Base-by-base conservation (phyloP, 2,329 filamentous ascomycete genomes). In the Septoria linicola region DNA sequence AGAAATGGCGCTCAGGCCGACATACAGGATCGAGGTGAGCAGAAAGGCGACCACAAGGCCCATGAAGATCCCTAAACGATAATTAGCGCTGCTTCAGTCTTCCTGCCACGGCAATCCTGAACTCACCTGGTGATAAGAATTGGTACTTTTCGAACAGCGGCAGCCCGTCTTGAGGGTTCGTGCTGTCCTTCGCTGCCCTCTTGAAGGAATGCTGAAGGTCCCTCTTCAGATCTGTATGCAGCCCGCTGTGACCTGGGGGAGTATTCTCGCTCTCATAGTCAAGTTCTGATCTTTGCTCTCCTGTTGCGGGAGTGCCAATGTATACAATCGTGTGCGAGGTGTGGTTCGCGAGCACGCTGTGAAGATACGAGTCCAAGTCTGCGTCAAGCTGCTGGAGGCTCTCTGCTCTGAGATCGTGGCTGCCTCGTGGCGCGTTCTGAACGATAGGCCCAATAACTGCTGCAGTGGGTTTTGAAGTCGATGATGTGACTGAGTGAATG, bases 131-230 rank as follows among this genome's bases (percentile, higher is more conserved):
- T 8, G 86, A 92, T 61, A 99, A 87, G 74, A 91, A 97, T 68
- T 96, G 87, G 70, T 99, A 99, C 70, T 88, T 90, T 72, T 95
- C 87, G 64, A 99, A 97, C 36, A 95, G 72, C 3, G 82, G 77
- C 23, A 77, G 69, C 30, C 70, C 76, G 11, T 60, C 59, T 39
- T 69, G 62, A 10, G 47, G 55, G 53, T 51, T 65, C 47, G 41
- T 54, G 41, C 34, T 54, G 36, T 36, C 42, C 48, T 16, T 44
- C 14, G 47, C 39, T 36, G 47, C 59, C 46, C 57, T 64, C 53
- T 80, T 76, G 13, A 67, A 65, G 14, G 71, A 70, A 49, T 69
- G 66, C 58, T 55, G 41, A 42, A 78, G 70, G 59, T 82, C 78
- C 59, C 89, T 81, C 80, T 88, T 93, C 58, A 93, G 72, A 57